Percentiles rank a stretch among this genome's conserved stretches.
These are phyloP conservation scores for Hyphopichia buzzinii DNA, from an alignment of 1,139 yeast species.

Conservation along the genomic window DNA sequence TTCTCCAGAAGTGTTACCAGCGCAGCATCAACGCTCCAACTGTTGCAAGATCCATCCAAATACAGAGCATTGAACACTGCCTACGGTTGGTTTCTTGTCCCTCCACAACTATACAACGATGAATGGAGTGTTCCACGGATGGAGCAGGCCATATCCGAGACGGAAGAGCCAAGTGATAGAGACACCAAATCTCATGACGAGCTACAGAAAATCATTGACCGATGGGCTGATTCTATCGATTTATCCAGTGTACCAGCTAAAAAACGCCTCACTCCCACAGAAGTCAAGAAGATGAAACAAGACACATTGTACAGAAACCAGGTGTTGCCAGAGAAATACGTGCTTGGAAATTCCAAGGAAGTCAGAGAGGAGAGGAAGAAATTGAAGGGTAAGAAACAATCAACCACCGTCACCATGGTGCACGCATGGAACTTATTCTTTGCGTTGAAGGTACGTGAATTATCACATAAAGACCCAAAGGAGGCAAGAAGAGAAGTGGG, in stretches of 20 bases:
- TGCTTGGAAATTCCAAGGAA: not conserved
- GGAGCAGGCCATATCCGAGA: not conserved
- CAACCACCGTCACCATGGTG: conserved; percentile 19
- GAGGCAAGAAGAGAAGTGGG: conserved; percentile 17
- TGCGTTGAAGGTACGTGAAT: conserved; percentile 16
- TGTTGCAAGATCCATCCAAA: conserved; percentile 12
- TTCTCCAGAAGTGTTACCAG: not conserved
- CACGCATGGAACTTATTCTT: conserved; percentile 38
- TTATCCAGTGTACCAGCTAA: conserved; percentile 17
- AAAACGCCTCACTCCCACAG: conserved; percentile 17
- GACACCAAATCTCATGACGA: conserved; percentile 4
- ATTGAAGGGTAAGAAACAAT: conserved; percentile 3
- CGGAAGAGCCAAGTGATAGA: conserved; percentile 8
- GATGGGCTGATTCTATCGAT: conserved; percentile 21
- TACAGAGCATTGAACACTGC: conserved; percentile 22
- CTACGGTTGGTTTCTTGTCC: conserved; percentile 30
- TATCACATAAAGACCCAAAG: conserved; percentile 10
- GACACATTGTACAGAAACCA: conserved; percentile 9
- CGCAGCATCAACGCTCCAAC: not conserved
- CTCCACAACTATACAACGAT: conserved; percentile 22
- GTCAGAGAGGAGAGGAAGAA: not conserved
- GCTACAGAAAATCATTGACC: conserved; percentile 21
- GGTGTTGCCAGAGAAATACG: conserved; percentile 2
- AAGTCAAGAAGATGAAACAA: conserved; percentile 15
- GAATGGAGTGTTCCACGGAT: conserved; percentile 25